Conservation (phyloP, 139 green algal species). For the Pseudopediastrum boryanum region DNA sequence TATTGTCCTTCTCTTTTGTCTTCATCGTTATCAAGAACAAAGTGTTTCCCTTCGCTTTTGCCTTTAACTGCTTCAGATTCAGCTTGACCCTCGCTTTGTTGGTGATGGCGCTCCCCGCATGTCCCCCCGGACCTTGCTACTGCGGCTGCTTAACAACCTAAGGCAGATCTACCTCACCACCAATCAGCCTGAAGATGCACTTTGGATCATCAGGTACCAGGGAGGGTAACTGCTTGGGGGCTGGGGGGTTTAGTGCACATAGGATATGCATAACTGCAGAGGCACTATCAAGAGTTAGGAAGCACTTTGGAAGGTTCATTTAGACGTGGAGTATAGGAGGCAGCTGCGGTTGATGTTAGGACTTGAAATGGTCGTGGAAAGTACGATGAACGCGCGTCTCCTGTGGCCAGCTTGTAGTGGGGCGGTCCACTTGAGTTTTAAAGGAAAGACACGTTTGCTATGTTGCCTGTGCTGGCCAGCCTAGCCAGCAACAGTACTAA, state of each 20-base stretch:
- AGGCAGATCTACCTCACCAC: conserved; percentile 39
- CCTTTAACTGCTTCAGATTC: conserved; percentile 37
- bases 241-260: too few species aligned
- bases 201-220: conserved; percentile 17
- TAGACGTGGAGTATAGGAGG: not conserved
- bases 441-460: too few species aligned
- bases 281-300: not conserved
- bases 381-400: too few species aligned
- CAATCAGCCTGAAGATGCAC: conserved; percentile 21
- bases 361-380: too few species aligned
- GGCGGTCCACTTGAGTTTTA: too few species aligned
- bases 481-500: too few species aligned
- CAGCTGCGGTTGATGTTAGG: too few species aligned
- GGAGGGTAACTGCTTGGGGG: not conserved
- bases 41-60: too few species aligned
- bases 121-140: conserved; percentile 39
- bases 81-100: conserved; percentile 43
- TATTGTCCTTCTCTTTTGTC: too few species aligned
- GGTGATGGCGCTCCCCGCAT: conserved; percentile 32
- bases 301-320: not conserved
- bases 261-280: not conserved
- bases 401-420: too few species aligned
- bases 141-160: conserved; percentile 59
- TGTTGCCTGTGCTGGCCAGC: too few species aligned
- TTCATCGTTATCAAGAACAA: too few species aligned